Conservation (phyloP, 495 filamentous ascomycete genomes). For the Letharia lupina region DNA sequence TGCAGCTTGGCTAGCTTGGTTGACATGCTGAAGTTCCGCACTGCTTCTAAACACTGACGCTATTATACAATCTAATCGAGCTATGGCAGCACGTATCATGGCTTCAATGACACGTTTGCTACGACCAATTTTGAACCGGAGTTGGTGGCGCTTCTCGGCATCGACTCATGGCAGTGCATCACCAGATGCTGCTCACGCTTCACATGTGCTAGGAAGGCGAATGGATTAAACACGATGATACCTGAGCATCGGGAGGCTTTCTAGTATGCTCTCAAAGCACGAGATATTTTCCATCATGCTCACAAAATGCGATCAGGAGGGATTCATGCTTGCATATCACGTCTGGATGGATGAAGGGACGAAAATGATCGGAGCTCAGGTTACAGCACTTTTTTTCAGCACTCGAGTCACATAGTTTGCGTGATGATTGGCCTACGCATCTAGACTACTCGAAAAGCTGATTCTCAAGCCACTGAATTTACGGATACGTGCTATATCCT, state of each 20-base stretch:
- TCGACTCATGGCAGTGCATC: conserved; percentile 9
- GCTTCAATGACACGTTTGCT: neutral
- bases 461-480: neutral
- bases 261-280: neutral
- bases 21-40: conserved; percentile 68
- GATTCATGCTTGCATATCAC: conserved; percentile 13
- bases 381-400: neutral
- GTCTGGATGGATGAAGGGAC: conserved; percentile 4
- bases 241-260: conserved; percentile 7
- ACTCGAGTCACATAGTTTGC: neutral
- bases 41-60: conserved; percentile 12
- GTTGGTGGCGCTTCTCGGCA: conserved; percentile 1
- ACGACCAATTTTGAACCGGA: conserved; percentile 8
- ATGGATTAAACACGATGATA: conserved; percentile 14
- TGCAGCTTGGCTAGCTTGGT: conserved; percentile 74
- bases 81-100: neutral
- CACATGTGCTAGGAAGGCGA: conserved; percentile 3
- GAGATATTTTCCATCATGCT: neutral
- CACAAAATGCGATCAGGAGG: neutral
- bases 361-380: conserved; percentile 1
- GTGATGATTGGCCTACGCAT: conserved; percentile 1
- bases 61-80: neutral
- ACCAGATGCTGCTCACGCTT: neutral
- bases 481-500: neutral
- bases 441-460: neutral